phyloP scores from a whole-genome alignment of 768 basidiomycete species.

The Austroboletus eburneus region DNA sequence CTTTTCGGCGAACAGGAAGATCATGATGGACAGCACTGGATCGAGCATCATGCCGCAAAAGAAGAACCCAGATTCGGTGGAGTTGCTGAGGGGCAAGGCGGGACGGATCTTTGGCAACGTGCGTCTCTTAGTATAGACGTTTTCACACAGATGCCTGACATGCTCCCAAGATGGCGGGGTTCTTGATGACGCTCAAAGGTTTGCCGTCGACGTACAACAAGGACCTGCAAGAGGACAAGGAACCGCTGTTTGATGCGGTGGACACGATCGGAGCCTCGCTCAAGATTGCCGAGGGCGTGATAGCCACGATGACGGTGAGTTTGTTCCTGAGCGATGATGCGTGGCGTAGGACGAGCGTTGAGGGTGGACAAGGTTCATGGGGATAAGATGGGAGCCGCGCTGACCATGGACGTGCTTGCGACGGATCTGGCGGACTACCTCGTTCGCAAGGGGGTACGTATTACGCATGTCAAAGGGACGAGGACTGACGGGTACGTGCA shows the following conservation, averaged over 20 bases:
- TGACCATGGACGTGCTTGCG: conserved; percentile 97
- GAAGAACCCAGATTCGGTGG: conserved; percentile 96
- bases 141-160: not conserved
- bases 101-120: conserved; percentile 94
- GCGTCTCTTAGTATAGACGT: conserved; percentile 16
- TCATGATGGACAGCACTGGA: conserved; percentile 76
- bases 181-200: conserved; percentile 96
- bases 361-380: conserved; percentile 64
- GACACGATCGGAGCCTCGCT: conserved; percentile 86
- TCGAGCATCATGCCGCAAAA: conserved; percentile 99
- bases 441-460: conserved; percentile 91
- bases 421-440: conserved; percentile 99
- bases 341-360: not conserved
- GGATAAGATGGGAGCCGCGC: conserved; percentile 82
- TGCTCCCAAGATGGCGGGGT: conserved; percentile 81
- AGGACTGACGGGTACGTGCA: not conserved
- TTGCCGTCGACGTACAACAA: conserved; percentile 99
- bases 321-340: not conserved
- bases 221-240: conserved; percentile 98
- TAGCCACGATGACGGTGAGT: conserved; percentile 82
- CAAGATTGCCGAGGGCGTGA: conserved; percentile 90
- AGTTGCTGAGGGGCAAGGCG: conserved; percentile 91
- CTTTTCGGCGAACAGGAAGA: too few species aligned
- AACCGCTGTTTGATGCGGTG: conserved; percentile 91
- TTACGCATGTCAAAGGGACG: conserved; percentile 1